A percentile compares a stretch with the other conserved stretches of the same genome.
Conservation (phyloP, 768 basidiomycete species). For the Boletus huronensis region DNA sequence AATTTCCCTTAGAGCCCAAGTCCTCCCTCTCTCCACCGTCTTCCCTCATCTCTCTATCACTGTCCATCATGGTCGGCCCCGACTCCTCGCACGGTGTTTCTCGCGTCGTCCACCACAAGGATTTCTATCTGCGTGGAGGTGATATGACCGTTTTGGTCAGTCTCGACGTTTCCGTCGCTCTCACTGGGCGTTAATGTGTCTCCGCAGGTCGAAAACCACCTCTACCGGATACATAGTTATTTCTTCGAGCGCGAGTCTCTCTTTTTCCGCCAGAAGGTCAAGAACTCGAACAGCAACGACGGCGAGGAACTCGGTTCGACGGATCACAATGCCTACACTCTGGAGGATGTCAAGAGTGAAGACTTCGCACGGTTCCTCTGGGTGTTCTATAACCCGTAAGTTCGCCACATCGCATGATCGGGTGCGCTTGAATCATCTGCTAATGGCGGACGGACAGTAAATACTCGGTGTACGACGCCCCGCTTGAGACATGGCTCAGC, state of each 20-base stretch:
- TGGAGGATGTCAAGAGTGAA: slow-evolving; percentile 41
- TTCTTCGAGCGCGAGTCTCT: slow-evolving; percentile 63
- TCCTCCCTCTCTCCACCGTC: slow-evolving; percentile 25
- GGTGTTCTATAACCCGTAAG: slow-evolving; percentile 64
- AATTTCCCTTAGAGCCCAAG: slow-evolving; percentile 35
- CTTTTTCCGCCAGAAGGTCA: slow-evolving; percentile 40
- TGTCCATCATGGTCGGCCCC: slow-evolving; percentile 24
- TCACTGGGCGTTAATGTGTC: slow-evolving; percentile 9
- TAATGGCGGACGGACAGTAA: slow-evolving; percentile 21
- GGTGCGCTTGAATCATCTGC: not conserved
- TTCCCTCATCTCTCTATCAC: slow-evolving; percentile 26
- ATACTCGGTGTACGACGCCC: slow-evolving; percentile 39
- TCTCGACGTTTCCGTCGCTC: slow-evolving; percentile 1
- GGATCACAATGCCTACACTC: slow-evolving; percentile 41
- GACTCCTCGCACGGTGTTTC: slow-evolving; percentile 27
- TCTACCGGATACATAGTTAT: slow-evolving; percentile 57
- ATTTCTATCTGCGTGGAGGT: slow-evolving; percentile 56
- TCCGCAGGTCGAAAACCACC: slow-evolving; percentile 50
- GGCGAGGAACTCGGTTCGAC: slow-evolving; percentile 35
- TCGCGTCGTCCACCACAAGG: slow-evolving; percentile 35
- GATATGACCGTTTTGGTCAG: slow-evolving; percentile 58
- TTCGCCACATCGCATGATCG: not conserved
- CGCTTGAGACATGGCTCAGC: slow-evolving; percentile 39
- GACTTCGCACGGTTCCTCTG: slow-evolving; percentile 57
- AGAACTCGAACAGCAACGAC: slow-evolving; percentile 26